Evolutionary conservation across 306 rosid genomes (phyloP), one percentile per base, ranked within the genome.

Genomic region (Fagus sylvatica): DNA sequence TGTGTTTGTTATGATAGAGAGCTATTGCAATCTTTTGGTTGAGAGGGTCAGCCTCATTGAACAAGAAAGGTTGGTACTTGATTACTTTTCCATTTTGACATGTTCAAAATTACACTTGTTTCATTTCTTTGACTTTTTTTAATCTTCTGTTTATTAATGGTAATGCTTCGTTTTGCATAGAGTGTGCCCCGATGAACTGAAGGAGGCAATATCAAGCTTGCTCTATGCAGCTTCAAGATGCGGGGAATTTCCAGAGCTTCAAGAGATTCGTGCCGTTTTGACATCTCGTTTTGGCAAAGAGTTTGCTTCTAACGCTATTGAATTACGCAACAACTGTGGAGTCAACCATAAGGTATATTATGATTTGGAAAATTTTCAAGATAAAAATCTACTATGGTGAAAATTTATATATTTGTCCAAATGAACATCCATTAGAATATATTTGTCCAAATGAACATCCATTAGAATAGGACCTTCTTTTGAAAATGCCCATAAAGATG

Each of bases 241-340:
- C 34, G 98, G 98, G 78, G 98, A 95, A 74, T 95, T 95, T 70
- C 98, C 98, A 0, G 98, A 95, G 89, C 94, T 92, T 73, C 90
- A 80, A 53, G 90, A 94, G 87, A 95, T 92, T 79, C 96, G 98
- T 2, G 32, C 77, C 1, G 68, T 86, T 43, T 80, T 92, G 73
- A 89, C 89, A 0, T 60, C 91, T 36, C 90, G 90, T 8, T 91
- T 82, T 74, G 98, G 98, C 37, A 92, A 89, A 77, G 97, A 91
- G 32, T 91, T 92, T 59, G 84, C 93, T 53, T 81, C 89, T 61
- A 79, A 86, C 56, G 89, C 91, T 15, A 41, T 91, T 40, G 97
- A 95, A 78, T 84, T 92, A 48, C 86, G 98, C 74, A 92, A 88
- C 77, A 84, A 91, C 69, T 89, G 96, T 60, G 91, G 89, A 34